These are phyloP conservation scores for Prunus fruticosa DNA, from an alignment of 306 rosid genomes.

Conservation along the genomic window DNA sequence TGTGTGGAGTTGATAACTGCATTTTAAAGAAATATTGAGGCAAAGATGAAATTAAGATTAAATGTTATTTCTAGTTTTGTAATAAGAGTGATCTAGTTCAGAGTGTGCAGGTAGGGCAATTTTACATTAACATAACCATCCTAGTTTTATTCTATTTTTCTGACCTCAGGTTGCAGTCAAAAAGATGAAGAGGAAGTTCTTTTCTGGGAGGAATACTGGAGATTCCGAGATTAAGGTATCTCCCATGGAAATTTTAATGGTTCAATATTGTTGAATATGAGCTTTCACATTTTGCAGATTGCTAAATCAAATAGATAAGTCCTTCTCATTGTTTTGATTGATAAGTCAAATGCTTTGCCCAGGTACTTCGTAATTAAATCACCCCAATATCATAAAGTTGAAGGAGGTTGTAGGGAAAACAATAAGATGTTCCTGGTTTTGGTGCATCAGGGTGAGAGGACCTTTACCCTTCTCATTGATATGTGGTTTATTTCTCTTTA, in stretches of 20 bases:
- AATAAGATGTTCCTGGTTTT: slow-evolving; percentile 74
- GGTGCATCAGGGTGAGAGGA: slow-evolving; percentile 71
- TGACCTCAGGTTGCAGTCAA: slow-evolving; percentile 73
- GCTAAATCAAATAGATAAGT: background rate
- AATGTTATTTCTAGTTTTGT: background rate
- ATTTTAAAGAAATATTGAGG: background rate
- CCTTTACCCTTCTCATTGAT: slow-evolving; percentile 7
- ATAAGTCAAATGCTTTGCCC: slow-evolving; percentile 29
- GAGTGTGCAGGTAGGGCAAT: background rate
- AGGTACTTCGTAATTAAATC: slow-evolving; percentile 75
- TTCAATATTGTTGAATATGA: slow-evolving; percentile 6
- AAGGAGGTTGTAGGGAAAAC: slow-evolving; percentile 74
- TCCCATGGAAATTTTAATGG: slow-evolving; percentile 5
- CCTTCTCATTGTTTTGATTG: slow-evolving; percentile 15
- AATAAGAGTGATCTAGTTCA: background rate
- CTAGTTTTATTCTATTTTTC: background rate
- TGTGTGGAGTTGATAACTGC: background rate
- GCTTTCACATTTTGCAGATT: slow-evolving; percentile 14
- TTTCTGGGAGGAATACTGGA: slow-evolving; percentile 83
- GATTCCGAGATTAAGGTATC: slow-evolving; percentile 75
- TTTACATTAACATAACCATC: background rate
- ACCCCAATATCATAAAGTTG: slow-evolving; percentile 78
- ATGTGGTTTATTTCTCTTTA: background rate
- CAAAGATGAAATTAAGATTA: background rate
- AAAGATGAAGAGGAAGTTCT: slow-evolving; percentile 82